Evolutionary conservation across 352 stramenopile genomes (phyloP), one percentile per base, ranked within the genome.

Genomic region (Phytophthora rubi): DNA sequence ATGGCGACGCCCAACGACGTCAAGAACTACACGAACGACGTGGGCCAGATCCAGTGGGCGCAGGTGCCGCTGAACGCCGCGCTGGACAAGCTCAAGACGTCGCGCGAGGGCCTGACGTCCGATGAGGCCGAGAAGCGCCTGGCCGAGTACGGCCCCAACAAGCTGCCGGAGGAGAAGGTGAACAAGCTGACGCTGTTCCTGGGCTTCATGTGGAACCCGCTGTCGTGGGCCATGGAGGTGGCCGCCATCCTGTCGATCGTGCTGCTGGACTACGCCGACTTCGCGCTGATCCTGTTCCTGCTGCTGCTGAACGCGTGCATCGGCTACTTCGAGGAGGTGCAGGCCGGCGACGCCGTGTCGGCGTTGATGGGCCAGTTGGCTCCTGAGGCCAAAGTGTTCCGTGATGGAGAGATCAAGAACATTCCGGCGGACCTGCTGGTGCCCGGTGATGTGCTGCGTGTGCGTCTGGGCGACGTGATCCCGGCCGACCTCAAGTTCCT

Each of bases 21-120:
- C 59, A 92, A 53, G 47, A 90, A 98, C 58, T 85, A 97, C 60
- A 85, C 97, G 77, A 93, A 99, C 81, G 95, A 98, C 4, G 6
- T 61, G 37, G 54, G 54, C 4, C 54, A 39, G 54, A 12, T 61
- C 5, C 37, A 51, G 18, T 61, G 54, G 51, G 52, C 62, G 9
- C 64, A 75, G 33, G 73, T 92, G 55, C 84, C 84, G 28, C 78
- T 90, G n/a, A 90, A 94, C 66, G 84, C 81, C 9, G 85, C 84
- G 54, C 79, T 94, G n/a, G 84, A 91, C 77, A 91, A 90, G 80
- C 81, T 92, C 65, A 89, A 85, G 70, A 75, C 84, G 52, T 73
- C 79, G 3, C 79, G 81, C 13, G 71, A 89, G 52, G 86, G 86
- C 33, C 68, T 92, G 6, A 92, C 81, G 21, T 79, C 74, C 12